Evolutionary conservation across 1,284 basidiomycete species (phyloP).

Genomic region (Pseudomicrostroma phylloplanum): DNA sequence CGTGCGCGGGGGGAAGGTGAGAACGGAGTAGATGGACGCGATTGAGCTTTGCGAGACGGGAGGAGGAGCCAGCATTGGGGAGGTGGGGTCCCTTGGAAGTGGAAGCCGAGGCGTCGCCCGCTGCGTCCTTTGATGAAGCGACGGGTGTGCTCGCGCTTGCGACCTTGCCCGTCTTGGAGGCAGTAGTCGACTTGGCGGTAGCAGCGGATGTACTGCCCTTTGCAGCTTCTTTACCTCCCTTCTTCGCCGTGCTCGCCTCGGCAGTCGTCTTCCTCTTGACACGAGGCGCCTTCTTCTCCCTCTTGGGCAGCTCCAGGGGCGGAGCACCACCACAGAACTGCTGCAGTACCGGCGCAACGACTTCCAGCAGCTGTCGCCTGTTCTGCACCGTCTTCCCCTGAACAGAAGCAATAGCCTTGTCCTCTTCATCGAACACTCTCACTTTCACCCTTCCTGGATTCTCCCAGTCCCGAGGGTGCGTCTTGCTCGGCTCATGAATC

Average conservation of each 20-base stretch:
- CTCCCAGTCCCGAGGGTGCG: constrained; percentile 91
- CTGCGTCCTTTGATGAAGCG: background rate
- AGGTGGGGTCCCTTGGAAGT: constrained; percentile 1
- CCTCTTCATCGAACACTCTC: constrained; percentile 72
- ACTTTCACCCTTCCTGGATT: constrained; percentile 76
- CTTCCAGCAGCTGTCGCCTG: constrained; percentile 17
- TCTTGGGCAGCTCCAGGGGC: constrained; percentile 56
- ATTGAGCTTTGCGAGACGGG: background rate
- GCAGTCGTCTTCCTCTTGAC: constrained; percentile 57
- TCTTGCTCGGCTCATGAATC: constrained; percentile 74
- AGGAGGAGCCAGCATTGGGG: background rate
- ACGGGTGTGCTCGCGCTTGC: background rate
- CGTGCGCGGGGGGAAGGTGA: constrained; percentile 23
- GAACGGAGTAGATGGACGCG: constrained; percentile 22
- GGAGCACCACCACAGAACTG: background rate
- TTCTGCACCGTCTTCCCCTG: constrained; percentile 56
- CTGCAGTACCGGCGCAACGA: constrained; percentile 1
- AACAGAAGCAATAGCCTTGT: constrained; percentile 62
- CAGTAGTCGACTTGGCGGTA: background rate
- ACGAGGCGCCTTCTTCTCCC: constrained; percentile 52
- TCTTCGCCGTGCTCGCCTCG: constrained; percentile 29
- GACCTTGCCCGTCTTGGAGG: background rate
- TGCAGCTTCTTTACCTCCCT: constrained; percentile 39
- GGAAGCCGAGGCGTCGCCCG: background rate
- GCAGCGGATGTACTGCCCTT: constrained; percentile 8